phyloP scores from a whole-genome alignment of 2,329 filamentous ascomycete genomes.

The Fusarium sp. region DNA sequence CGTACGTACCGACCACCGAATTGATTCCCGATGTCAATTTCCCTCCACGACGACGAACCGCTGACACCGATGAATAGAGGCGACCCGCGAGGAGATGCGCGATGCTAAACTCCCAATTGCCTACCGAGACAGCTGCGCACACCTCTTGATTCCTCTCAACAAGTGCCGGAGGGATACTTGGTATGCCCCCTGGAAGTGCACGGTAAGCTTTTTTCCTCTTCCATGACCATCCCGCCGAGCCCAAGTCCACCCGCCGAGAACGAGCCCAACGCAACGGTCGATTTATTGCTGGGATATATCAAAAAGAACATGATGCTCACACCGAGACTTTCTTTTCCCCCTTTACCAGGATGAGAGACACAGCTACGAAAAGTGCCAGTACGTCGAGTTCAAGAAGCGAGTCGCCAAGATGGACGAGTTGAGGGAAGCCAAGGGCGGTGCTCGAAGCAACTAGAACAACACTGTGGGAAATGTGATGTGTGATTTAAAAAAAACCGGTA shows the following conservation, averaged over 20 bases:
- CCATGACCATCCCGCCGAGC: slow-evolving; percentile 2
- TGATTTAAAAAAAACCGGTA: background rate
- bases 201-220: slow-evolving; percentile 66
- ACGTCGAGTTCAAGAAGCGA: slow-evolving; percentile 97
- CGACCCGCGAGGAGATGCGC: slow-evolving; percentile 91
- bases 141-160: slow-evolving; percentile 94
- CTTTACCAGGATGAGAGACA: slow-evolving; percentile 83
- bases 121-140: slow-evolving; percentile 95
- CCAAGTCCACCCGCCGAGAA: slow-evolving; percentile 12
- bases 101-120: slow-evolving; percentile 85
- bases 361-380: slow-evolving; percentile 99
- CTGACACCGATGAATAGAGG: slow-evolving; percentile 59
- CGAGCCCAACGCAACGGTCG: slow-evolving; percentile 8
- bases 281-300: slow-evolving; percentile 20
- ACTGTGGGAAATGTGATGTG: background rate
- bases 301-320: slow-evolving; percentile 34
- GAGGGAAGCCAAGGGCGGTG: slow-evolving; percentile 81
- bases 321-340: slow-evolving; percentile 17
- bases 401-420: slow-evolving; percentile 99
- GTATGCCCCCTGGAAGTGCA: slow-evolving; percentile 97
- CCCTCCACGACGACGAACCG: slow-evolving; percentile 22
- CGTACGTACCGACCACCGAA: slow-evolving; percentile 45
- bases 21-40: slow-evolving; percentile 10
- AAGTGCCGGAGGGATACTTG: slow-evolving; percentile 90
- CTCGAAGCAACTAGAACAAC: slow-evolving; percentile 76